Evolutionary conservation across 2,329 filamentous ascomycete genomes (phyloP).

Genomic region (Monosporascus sp.): DNA sequence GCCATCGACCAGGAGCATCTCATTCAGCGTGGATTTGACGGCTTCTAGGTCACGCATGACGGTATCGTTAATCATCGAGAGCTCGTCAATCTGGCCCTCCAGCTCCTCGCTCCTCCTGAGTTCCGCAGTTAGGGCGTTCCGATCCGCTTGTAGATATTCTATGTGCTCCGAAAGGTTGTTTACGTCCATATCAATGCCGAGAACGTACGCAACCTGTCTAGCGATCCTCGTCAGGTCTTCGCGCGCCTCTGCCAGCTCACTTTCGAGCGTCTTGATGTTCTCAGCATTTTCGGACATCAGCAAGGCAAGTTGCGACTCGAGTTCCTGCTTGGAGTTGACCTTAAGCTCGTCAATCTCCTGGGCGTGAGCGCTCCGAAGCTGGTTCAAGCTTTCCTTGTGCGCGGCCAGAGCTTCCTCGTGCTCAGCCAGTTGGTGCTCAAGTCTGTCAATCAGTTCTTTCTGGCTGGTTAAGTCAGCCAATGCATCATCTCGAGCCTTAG

Average conservation of each 20-base stretch:
- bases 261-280: constrained; percentile 50
- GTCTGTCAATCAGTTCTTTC: constrained; percentile 42
- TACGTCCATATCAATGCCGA: constrained; percentile 60
- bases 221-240: constrained; percentile 62
- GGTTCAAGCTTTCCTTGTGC: constrained; percentile 46
- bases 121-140: constrained; percentile 54
- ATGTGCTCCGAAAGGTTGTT: constrained; percentile 62
- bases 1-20: constrained; percentile 48
- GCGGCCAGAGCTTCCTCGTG: constrained; percentile 54
- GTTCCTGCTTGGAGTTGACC: constrained; percentile 45
- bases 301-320: constrained; percentile 52
- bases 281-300: constrained; percentile 58
- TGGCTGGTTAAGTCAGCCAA: constrained; percentile 39
- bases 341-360: constrained; percentile 46
- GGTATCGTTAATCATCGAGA: constrained; percentile 53
- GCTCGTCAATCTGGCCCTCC: constrained; percentile 48
- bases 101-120: constrained; percentile 56
- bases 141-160: constrained; percentile 49
- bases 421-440: constrained; percentile 55
- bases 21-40: constrained; percentile 49
- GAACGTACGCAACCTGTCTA: constrained; percentile 54
- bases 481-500: constrained; percentile 52
- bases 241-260: constrained; percentile 59
- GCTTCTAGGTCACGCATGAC: constrained; percentile 58
- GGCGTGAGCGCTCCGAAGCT: constrained; percentile 45